These are phyloP conservation scores for Lumnitzera littorea DNA, from an alignment of 345 rosid species.

Conservation along the genomic window DNA sequence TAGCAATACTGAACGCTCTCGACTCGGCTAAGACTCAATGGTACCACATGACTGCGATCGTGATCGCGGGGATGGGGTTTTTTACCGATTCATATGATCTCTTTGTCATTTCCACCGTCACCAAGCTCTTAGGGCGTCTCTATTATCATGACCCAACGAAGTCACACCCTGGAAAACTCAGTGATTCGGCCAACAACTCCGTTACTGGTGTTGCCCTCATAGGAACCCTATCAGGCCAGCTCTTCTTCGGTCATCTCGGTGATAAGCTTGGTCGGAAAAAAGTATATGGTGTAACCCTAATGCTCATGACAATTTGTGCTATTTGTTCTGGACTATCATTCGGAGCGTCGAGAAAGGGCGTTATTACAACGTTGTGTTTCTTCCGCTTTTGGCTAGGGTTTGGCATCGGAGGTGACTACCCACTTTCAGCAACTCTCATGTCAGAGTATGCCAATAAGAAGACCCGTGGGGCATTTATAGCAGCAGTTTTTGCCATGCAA, in stretches of 20 bases:
- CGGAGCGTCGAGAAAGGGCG: constrained; percentile 26
- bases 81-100: constrained; percentile 74
- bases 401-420: constrained; percentile 77
- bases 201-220: constrained; percentile 45
- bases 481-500: constrained; percentile 51
- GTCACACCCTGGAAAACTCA: constrained; percentile 26
- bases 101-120: constrained; percentile 43
- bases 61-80: constrained; percentile 69
- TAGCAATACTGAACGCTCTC: constrained; percentile 44
- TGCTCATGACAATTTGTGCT: constrained; percentile 47
- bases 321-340: constrained; percentile 53
- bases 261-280: constrained; percentile 59
- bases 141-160: constrained; percentile 31
- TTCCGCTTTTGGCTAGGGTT: constrained; percentile 73
- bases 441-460: constrained; percentile 50
- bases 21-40: constrained; percentile 44
- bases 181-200: constrained; percentile 16
- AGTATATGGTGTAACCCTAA: constrained; percentile 48
- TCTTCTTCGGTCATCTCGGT: constrained; percentile 55
- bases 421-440: constrained; percentile 67
- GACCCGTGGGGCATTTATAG: constrained; percentile 43
- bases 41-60: constrained; percentile 52
- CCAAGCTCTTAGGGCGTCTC: constrained; percentile 58
- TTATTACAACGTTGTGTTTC: constrained; percentile 49
- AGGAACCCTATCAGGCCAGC: constrained; percentile 46